Percentiles rank a stretch among this genome's conserved stretches.
These are phyloP conservation scores for Leishmania amazonensis DNA, from an alignment of 208 protist species.

Conservation along the genomic window DNA sequence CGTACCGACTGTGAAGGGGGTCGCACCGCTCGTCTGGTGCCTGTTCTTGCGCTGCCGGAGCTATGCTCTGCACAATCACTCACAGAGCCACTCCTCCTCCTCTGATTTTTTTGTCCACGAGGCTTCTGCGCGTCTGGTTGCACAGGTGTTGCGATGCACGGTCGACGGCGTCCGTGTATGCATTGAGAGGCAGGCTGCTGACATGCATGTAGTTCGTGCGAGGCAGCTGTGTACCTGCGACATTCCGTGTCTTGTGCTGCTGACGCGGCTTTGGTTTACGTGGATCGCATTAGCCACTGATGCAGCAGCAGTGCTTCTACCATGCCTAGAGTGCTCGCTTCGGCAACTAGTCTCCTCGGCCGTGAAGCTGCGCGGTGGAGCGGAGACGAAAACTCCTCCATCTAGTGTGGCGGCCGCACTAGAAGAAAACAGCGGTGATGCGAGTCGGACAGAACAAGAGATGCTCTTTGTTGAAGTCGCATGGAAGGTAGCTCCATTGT, in stretches of 20 bases:
- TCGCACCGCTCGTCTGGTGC: conserved; percentile 21
- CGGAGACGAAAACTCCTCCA: neutral
- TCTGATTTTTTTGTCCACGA: conserved; percentile 4
- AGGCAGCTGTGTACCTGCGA: conserved; percentile 19
- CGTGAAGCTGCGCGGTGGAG: conserved; percentile 12
- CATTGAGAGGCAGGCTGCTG: conserved; percentile 4
- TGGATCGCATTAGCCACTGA: conserved; percentile 3
- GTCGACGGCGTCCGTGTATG: conserved; percentile 16
- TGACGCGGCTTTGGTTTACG: conserved; percentile 26
- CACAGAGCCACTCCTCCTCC: neutral
- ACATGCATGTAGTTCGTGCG: conserved; percentile 25
- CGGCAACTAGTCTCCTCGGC: conserved; percentile 11
- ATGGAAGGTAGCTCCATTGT: conserved; percentile 22
- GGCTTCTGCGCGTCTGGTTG: conserved; percentile 10
- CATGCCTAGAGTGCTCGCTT: conserved; percentile 8
- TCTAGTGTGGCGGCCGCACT: neutral
- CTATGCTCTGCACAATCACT: conserved; percentile 7
- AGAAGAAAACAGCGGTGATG: neutral
- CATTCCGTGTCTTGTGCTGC: conserved; percentile 23
- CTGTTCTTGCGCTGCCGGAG: conserved; percentile 28
- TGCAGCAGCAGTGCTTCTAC: neutral
- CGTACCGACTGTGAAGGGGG: conserved; percentile 15
- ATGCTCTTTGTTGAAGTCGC: conserved; percentile 15
- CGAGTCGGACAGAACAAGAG: neutral
- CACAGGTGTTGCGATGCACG: conserved; percentile 14